Conservation (phyloP, 2,329 filamentous ascomycete species). For the Fusarium sp. region DNA sequence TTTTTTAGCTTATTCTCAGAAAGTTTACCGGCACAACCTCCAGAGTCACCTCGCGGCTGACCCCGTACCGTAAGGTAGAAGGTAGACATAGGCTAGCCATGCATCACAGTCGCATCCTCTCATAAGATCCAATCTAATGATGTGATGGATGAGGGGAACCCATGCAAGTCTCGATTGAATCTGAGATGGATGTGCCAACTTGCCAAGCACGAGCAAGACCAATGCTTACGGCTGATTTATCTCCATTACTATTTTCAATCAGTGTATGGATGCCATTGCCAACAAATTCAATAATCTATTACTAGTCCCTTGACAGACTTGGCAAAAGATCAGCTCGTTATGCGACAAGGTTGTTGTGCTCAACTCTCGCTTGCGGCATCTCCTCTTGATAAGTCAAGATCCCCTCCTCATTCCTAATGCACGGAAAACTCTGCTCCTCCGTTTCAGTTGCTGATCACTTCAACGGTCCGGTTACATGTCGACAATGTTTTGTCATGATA, state of each 20-base stretch:
- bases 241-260: conserved; percentile 7
- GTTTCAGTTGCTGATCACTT: neutral
- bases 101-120: conserved; percentile 4
- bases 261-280: conserved; percentile 3
- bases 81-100: neutral
- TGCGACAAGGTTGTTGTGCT: conserved; percentile 7
- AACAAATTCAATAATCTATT: conserved; percentile 24
- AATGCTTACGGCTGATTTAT: conserved; percentile 16
- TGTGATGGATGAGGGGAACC: conserved; percentile 25
- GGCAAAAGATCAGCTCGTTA: conserved; percentile 16
- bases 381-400: conserved; percentile 7
- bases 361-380: conserved; percentile 3
- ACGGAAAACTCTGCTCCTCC: neutral
- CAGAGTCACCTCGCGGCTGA: conserved; percentile 6
- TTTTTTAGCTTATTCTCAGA: neutral
- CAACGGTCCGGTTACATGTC: conserved; percentile 1
- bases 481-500: neutral
- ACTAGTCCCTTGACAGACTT: conserved; percentile 12
- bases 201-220: conserved; percentile 19
- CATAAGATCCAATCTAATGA: conserved; percentile 1
- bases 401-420: neutral
- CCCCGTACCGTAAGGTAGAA: neutral
- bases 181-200: conserved; percentile 13
- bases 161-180: conserved; percentile 23
- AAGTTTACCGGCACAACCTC: neutral